These are phyloP conservation scores for Solanum arcanum DNA, from an alignment of 257 asterid genomes.

Conservation along the genomic window DNA sequence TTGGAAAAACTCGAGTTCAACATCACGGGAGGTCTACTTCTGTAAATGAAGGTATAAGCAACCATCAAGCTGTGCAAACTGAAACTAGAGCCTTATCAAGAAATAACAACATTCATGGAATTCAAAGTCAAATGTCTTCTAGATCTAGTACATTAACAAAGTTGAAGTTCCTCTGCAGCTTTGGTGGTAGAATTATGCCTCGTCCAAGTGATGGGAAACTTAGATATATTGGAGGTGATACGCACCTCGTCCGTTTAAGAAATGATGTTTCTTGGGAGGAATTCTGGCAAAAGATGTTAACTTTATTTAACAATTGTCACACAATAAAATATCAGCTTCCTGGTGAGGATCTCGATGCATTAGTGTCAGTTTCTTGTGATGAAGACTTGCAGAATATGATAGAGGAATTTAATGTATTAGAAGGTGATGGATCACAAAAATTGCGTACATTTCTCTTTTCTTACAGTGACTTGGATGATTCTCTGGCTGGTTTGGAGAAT, in stretches of 20 bases:
- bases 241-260: constrained; percentile 57
- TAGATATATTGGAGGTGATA: constrained; percentile 92
- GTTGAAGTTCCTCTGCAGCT: constrained; percentile 78
- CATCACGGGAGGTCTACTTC: constrained; percentile 25
- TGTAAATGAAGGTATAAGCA: constrained; percentile 30
- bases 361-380: constrained; percentile 84
- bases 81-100: constrained; percentile 26
- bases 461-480: constrained; percentile 45
- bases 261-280: constrained; percentile 69
- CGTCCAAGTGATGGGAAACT: constrained; percentile 94
- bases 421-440: constrained; percentile 59
- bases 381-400: constrained; percentile 92
- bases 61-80: constrained; percentile 25
- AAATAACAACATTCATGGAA: constrained; percentile 13
- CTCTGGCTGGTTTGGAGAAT: constrained; percentile 46
- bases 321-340: constrained; percentile 88
- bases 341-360: constrained; percentile 89
- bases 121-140: constrained; percentile 30
- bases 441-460: constrained; percentile 66
- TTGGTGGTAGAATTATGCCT: constrained; percentile 79
- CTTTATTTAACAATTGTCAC: constrained; percentile 40
- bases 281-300: constrained; percentile 44
- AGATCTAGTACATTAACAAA: constrained; percentile 23
- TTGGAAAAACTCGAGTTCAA: constrained; percentile 33
- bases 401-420: constrained; percentile 60